Conservation (phyloP, 1,284 basidiomycete species). For the Cutaneotrichosporon cavernicola region DNA sequence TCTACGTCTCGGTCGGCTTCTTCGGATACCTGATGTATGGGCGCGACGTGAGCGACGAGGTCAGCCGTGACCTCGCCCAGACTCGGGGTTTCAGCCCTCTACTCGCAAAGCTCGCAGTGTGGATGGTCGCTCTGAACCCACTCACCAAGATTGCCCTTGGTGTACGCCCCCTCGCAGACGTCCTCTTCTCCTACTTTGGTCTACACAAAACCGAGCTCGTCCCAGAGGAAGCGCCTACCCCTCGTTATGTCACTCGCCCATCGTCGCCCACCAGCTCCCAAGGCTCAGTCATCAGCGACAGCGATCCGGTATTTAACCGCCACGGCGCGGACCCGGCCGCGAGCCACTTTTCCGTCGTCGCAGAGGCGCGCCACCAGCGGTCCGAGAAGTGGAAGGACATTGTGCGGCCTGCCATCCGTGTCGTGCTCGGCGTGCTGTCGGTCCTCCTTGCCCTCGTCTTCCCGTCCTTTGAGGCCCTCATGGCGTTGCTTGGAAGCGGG, state of each 20-base stretch:
- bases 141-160: slow-evolving; percentile 81
- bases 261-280: slow-evolving; percentile 21
- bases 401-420: slow-evolving; percentile 62
- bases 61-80: slow-evolving; percentile 75
- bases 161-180: slow-evolving; percentile 62
- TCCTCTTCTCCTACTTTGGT: slow-evolving; percentile 39
- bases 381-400: slow-evolving; percentile 54
- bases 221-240: slow-evolving; percentile 32
- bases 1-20: slow-evolving; percentile 77
- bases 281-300: slow-evolving; percentile 1
- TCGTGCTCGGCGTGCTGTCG: slow-evolving; percentile 62
- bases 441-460: slow-evolving; percentile 72
- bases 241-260: slow-evolving; percentile 36
- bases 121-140: slow-evolving; percentile 64
- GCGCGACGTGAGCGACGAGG: slow-evolving; percentile 76
- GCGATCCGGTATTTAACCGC: slow-evolving; percentile 1
- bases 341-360: slow-evolving; percentile 59
- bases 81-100: slow-evolving; percentile 71
- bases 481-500: slow-evolving; percentile 82
- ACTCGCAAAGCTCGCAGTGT: slow-evolving; percentile 74
- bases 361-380: slow-evolving; percentile 34
- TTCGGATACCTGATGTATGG: slow-evolving; percentile 93
- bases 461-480: slow-evolving; percentile 81
- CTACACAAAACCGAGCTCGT: slow-evolving; percentile 46
- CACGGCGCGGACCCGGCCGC: slow-evolving; percentile 16